A percentile compares a stretch with the other conserved stretches of the same genome.
These are phyloP conservation scores for Backusella sp. DNA, from an alignment of 192 early-diverging fungal genomes.

Conservation along the genomic window DNA sequence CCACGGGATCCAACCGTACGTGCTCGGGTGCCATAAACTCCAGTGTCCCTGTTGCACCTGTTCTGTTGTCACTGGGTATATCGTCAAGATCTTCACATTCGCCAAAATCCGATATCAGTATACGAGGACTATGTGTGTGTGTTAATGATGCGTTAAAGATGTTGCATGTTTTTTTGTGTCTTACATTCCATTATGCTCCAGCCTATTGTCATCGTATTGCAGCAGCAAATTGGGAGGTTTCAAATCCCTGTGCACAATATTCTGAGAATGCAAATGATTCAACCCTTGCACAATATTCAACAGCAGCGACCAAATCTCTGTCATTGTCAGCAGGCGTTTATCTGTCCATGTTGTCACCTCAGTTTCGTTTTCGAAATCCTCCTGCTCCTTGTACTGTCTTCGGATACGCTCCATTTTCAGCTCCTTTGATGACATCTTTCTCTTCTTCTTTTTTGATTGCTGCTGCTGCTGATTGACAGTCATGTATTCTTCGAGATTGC, in stretches of 20 bases:
- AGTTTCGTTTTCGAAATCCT: constrained; percentile 13
- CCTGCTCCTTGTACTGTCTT: constrained; percentile 19
- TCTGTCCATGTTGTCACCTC: background rate
- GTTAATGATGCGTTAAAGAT: background rate
- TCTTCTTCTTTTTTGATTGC: background rate
- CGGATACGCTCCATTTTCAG: constrained; percentile 29
- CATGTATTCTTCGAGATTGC: constrained; percentile 93
- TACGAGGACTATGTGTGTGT: constrained; percentile 60
- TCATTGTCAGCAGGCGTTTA: constrained; percentile 47
- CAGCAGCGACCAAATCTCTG: constrained; percentile 86
- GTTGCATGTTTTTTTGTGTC: constrained; percentile 10
- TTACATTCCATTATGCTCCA: constrained; percentile 1
- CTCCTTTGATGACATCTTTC: constrained; percentile 14
- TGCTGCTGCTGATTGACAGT: constrained; percentile 32
- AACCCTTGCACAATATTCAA: constrained; percentile 90
- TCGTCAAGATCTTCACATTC: constrained; percentile 88
- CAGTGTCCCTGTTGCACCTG: constrained; percentile 91
- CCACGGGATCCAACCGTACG: constrained; percentile 42
- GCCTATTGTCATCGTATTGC: constrained; percentile 53
- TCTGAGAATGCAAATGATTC: constrained; percentile 82
- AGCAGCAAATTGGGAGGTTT: constrained; percentile 93
- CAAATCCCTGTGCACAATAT: constrained; percentile 91
- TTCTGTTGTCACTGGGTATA: constrained; percentile 64
- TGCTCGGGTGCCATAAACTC: constrained; percentile 94
- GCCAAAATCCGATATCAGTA: constrained; percentile 96